phyloP scores from a whole-genome alignment of 495 filamentous ascomycete genomes.

The Coniosporium apollinis region DNA sequence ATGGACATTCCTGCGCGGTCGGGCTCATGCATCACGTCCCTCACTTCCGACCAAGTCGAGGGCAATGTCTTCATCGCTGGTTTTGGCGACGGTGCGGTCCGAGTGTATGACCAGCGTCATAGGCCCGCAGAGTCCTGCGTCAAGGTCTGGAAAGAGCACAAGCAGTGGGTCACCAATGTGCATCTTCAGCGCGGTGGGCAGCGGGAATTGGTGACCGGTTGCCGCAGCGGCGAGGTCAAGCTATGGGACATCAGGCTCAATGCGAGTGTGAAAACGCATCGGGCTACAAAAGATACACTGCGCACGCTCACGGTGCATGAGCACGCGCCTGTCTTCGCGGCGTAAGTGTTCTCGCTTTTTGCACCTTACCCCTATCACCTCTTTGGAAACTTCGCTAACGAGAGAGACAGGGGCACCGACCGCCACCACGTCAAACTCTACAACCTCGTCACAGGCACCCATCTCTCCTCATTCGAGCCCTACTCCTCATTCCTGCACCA shows the following conservation, averaged over 20 bases:
- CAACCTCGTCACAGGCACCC: slow-evolving; percentile 48
- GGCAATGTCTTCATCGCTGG: slow-evolving; percentile 91
- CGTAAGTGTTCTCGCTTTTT: slow-evolving; percentile 41
- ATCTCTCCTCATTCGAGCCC: slow-evolving; percentile 68
- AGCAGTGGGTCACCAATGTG: slow-evolving; percentile 84
- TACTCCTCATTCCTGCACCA: slow-evolving; percentile 76
- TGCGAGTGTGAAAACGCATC: slow-evolving; percentile 50
- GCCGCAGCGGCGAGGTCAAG: slow-evolving; percentile 78
- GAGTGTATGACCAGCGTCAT: slow-evolving; percentile 81
- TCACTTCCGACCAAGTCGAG: slow-evolving; percentile 94
- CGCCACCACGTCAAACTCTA: slow-evolving; percentile 79
- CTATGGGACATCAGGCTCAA: slow-evolving; percentile 93
- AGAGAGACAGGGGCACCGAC: slow-evolving; percentile 72
- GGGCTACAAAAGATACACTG: slow-evolving; percentile 60
- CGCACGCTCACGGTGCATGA: slow-evolving; percentile 86
- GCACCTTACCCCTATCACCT: slow-evolving; percentile 14
- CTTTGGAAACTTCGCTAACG: too few relatives aligned
- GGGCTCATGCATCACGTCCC: slow-evolving; percentile 82
- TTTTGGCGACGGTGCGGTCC: slow-evolving; percentile 90
- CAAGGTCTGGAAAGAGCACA: slow-evolving; percentile 88
- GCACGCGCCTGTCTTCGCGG: slow-evolving; percentile 88
- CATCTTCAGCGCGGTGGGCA: slow-evolving; percentile 94
- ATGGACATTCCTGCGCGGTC: slow-evolving; percentile 92
- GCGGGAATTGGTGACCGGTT: slow-evolving; percentile 74
- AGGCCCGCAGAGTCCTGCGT: slow-evolving; percentile 76